Base-by-base conservation (phyloP, 1,284 basidiomycete species). In the Boletellus deceptivus region DNA sequence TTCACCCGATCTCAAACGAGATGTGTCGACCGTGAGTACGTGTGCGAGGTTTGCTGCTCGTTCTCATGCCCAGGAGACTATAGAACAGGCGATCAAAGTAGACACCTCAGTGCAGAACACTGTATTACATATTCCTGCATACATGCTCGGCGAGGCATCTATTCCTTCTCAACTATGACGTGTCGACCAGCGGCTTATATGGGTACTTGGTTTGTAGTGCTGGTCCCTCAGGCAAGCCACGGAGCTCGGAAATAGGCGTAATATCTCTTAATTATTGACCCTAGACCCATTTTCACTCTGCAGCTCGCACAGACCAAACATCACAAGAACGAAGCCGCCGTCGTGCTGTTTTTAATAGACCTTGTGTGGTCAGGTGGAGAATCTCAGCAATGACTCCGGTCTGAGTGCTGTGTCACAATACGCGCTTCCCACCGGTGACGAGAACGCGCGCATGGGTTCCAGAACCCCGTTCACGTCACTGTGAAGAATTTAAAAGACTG, bases 401-500 rank as follows among this genome's bases (percentile, higher is more conserved):
- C 7, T 35, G 7, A 14, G 34, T 8, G 6, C n/a, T 35, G 34
- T 35, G n/a, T 9, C 34, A 17, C 34, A 35, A 9, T 16, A 35
- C 7, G 35, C 2, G 34, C 37, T 42, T 46, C 29, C 16, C 8
- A 1, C 24, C 40, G 7, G 18, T 55, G 48, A 46, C 36, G 45
- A 39, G 44, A 31, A 13, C 2, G 17, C 34, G 13, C 29, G 5
- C 47, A 46, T 40, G 40, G 10, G 43, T 40, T 41, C 20, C 16
- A 40, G 29, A 8, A 20, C 40, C 31, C 47, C 41, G 44, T 33
- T 46, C 37, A 41, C 33, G 52, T 24, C 16, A 40, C n/a, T 22
- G 6, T 25, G 13, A 18, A 17, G 31, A 29, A 42, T 41, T 53
- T 49, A 53, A 62, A 59, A 48, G 25, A 27, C 35, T 18, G 44